Percentiles rank a stretch among this genome's conserved stretches.
Evolutionary conservation across 495 filamentous ascomycete species (phyloP).

Genomic region (Xylaria castorea): DNA sequence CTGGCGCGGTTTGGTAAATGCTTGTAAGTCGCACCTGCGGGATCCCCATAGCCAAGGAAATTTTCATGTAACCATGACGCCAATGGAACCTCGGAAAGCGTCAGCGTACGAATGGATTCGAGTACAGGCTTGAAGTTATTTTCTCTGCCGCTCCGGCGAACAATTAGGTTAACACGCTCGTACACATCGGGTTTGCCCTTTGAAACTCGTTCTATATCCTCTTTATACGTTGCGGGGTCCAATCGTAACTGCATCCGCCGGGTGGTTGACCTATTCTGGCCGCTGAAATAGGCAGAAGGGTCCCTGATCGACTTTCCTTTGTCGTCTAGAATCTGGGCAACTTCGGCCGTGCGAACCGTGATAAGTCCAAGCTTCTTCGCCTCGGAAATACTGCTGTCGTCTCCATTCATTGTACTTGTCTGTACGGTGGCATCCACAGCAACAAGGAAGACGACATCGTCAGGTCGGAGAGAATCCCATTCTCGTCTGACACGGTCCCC

Average conservation of each 20-base stretch:
- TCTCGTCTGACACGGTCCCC: constrained; percentile 77
- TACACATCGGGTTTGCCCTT: constrained; percentile 79
- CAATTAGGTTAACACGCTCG: constrained; percentile 82
- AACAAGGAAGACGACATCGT: constrained; percentile 90
- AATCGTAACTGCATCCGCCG: constrained; percentile 81
- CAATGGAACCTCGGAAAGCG: constrained; percentile 83
- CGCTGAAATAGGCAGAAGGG: constrained; percentile 49
- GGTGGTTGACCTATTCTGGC: constrained; percentile 53
- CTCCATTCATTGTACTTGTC: constrained; percentile 62
- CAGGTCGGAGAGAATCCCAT: constrained; percentile 88
- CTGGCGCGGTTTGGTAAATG: constrained; percentile 78
- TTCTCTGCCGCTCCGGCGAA: constrained; percentile 84
- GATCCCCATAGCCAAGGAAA: constrained; percentile 95
- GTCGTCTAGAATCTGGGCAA: constrained; percentile 88
- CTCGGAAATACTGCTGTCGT: constrained; percentile 54
- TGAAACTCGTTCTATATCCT: constrained; percentile 69
- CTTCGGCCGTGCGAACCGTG: constrained; percentile 79
- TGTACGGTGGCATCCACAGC: constrained; percentile 68
- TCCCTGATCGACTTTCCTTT: constrained; percentile 79
- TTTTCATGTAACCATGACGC: constrained; percentile 95
- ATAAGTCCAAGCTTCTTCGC: constrained; percentile 69
- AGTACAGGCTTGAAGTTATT: constrained; percentile 98
- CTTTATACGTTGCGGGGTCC: constrained; percentile 79
- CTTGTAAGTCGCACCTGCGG: constrained; percentile 83
- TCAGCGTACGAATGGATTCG: constrained; percentile 86